Conservation (phyloP, 208 protist species). For the Vickermania ingenoplastis region DNA sequence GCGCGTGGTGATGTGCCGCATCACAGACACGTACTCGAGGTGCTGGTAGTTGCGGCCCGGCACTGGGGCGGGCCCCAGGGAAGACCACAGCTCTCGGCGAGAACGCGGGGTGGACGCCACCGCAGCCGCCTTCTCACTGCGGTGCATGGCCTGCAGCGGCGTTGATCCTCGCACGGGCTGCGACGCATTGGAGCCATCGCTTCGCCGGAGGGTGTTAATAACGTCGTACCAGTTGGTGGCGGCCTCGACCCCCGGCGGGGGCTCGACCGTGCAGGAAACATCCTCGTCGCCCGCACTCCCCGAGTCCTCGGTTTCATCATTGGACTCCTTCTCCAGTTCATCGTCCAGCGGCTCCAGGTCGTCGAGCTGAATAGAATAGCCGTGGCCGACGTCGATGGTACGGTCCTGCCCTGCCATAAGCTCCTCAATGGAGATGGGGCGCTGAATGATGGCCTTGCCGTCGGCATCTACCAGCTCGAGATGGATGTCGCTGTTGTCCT, state of each 20-base stretch:
- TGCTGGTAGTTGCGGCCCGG: conserved; percentile 37
- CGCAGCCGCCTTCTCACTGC: neutral
- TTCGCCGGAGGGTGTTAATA: conserved; percentile 32
- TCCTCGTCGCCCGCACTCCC: conserved; percentile 1
- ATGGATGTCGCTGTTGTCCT: conserved; percentile 24
- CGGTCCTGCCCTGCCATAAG: conserved; percentile 35
- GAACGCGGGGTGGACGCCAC: conserved; percentile 6
- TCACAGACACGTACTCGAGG: conserved; percentile 49
- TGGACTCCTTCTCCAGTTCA: conserved; percentile 10
- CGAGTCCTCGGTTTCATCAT: conserved; percentile 9
- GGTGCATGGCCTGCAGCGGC: neutral
- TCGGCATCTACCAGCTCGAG: conserved; percentile 57
- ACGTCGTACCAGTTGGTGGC: conserved; percentile 19
- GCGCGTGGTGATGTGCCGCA: conserved; percentile 25
- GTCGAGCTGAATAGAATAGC: conserved; percentile 62
- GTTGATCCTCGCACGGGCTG: neutral
- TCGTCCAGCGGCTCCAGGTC: conserved; percentile 27
- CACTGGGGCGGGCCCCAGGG: conserved; percentile 28
- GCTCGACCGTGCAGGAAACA: neutral
- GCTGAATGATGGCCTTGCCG: conserved; percentile 31
- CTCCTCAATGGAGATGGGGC: conserved; percentile 65
- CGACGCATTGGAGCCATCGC: conserved; percentile 8
- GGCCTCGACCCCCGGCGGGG: neutral
- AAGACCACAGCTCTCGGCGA: conserved; percentile 62
- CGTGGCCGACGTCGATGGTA: conserved; percentile 41